These are phyloP conservation scores for Yarrowia divulgata DNA, from an alignment of 805 yeast species.

Conservation along the genomic window DNA sequence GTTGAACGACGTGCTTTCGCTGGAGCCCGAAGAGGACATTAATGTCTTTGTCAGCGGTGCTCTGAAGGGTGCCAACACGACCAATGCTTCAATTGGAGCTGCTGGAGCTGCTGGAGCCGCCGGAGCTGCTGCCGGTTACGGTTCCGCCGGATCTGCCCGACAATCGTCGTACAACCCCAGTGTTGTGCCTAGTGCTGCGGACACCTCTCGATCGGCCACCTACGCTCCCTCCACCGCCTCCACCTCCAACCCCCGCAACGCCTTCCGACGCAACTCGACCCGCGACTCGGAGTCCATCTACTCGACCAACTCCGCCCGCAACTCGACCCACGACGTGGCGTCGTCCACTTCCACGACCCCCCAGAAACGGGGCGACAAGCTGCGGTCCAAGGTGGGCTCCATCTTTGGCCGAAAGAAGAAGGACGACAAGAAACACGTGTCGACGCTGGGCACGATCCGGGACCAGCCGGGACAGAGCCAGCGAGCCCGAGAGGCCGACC, in stretches of 20 bases:
- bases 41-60: constrained; percentile 58
- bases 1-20: constrained; percentile 68
- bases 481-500: constrained; percentile 35
- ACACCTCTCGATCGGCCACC: constrained; percentile 3
- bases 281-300: constrained; percentile 39
- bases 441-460: constrained; percentile 13
- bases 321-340: constrained; percentile 42
- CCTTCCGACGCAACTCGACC: constrained; percentile 34
- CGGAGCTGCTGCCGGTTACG: background rate
- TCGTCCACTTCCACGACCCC: background rate
- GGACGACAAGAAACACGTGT: constrained; percentile 37
- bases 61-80: background rate
- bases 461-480: constrained; percentile 30
- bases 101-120: constrained; percentile 8
- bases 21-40: constrained; percentile 68
- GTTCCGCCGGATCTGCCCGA: background rate
- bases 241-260: constrained; percentile 29
- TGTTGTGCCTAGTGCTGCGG: background rate
- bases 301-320: constrained; percentile 39
- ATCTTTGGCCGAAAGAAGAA: constrained; percentile 49
- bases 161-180: constrained; percentile 1
- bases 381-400: constrained; percentile 51
- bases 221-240: constrained; percentile 25
- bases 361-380: constrained; percentile 42
- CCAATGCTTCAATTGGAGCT: background rate